phyloP scores from a whole-genome alignment of 2,329 filamentous ascomycete genomes.

The Penicillium freii region DNA sequence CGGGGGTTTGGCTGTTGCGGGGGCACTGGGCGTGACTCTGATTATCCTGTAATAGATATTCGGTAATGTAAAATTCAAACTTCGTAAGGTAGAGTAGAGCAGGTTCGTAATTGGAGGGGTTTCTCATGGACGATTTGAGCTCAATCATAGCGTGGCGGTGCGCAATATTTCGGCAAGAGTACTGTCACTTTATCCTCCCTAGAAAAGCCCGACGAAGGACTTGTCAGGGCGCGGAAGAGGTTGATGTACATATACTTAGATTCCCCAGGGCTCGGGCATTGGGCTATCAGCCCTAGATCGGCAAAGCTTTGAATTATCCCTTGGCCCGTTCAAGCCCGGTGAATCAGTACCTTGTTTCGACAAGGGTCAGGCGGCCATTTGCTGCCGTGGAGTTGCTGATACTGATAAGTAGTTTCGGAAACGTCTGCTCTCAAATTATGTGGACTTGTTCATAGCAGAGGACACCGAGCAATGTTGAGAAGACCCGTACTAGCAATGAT shows the following conservation, averaged over 20 bases:
- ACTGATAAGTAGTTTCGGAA: not conserved
- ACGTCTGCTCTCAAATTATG: not conserved
- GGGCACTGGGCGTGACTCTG: not conserved
- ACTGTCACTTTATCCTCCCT: not conserved
- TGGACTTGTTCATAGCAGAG: not conserved
- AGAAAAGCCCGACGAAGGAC: not conserved
- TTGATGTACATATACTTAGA: not conserved
- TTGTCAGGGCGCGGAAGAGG: not conserved
- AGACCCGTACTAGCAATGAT: no score
- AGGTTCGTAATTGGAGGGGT: not conserved
- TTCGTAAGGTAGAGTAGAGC: not conserved
- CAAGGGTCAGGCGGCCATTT: not conserved
- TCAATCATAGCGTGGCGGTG: not conserved
- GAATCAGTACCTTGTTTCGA: not conserved
- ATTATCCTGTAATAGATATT: not conserved
- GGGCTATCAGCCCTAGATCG: not conserved
- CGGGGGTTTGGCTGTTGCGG: not conserved
- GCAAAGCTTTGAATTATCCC: not conserved
- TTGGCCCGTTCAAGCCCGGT: not conserved
- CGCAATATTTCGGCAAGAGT: not conserved
- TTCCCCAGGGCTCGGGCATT: not conserved
- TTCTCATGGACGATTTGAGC: not conserved
- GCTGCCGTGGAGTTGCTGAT: no score
- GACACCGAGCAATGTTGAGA: no score
- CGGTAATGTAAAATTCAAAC: no score